Evolutionary conservation across 176 grass and related monocot species (phyloP), one percentile per base, ranked within the genome.

Genomic region (Oryza coarctata): DNA sequence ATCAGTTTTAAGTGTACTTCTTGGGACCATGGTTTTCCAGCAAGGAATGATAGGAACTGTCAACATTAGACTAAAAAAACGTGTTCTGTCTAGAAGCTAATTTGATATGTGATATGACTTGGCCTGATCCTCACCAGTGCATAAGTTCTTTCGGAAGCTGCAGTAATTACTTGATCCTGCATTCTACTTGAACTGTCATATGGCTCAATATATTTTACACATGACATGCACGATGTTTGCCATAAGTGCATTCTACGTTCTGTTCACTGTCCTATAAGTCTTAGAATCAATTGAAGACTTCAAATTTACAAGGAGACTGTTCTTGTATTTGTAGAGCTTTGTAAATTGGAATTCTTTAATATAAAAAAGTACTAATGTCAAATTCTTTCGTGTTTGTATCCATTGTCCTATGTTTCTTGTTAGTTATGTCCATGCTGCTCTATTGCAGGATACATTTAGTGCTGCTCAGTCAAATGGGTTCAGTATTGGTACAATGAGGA

Each of bases 141-240:
- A n/a, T n/a, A n/a, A 27, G 36, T 25, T 64, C 39, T 44, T 71
- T 45, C 9, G 2, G 2, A 71, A 44, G 69, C 73, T 65, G 28
- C 27, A 65, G 28, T 65, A 17, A 65, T 65, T 31, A 65, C 28
- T 8, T 7, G 27, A 29, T 65, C 27, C 1, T 52, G 6, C 47
- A 31, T 65, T 28, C 12, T 65, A 65, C 13, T 31, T 31, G 63
- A 31, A 65, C 5, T 33, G 29, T 65, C 14, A 32, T 29, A 32
- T 65, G 17, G 63, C 14, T 65, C 63, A 65, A 65, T 32, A 65
- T 32, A 64, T 65, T 31, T 65, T 32, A 32, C 29, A 20, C 29
- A 45, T 33, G 30, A 78, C 20, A n/a, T 78, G 35, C 65, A 70
- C 68, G 34, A 76, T 68, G 33, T 72, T 75, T 82, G 63, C 44